Percentiles rank a stretch among this genome's conserved stretches.
Evolutionary conservation across 2,329 filamentous ascomycete genomes (phyloP).

Genomic region (Daldinia eschscholtzii): DNA sequence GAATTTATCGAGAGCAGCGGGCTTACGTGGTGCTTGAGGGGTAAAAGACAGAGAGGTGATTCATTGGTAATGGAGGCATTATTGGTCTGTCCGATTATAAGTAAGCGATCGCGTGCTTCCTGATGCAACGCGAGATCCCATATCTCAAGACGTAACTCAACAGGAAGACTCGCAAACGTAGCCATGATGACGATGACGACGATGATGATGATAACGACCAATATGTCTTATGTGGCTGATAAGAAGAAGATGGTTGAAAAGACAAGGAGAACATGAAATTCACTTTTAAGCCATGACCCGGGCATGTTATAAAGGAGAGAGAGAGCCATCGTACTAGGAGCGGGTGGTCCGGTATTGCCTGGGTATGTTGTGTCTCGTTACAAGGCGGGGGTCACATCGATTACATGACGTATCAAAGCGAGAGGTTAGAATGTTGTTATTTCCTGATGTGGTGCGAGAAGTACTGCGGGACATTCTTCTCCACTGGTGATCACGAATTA

Average conservation of each 20-base stretch:
- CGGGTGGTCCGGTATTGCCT: neutral
- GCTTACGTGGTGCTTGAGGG: conserved; percentile 23
- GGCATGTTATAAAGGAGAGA: neutral
- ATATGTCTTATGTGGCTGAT: neutral
- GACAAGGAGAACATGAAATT: neutral
- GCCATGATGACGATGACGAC: conserved; percentile 5
- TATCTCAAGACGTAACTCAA: conserved; percentile 22
- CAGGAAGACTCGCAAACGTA: conserved; percentile 18
- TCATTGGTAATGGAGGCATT: neutral
- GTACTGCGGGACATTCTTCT: neutral
- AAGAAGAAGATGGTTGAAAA: neutral
- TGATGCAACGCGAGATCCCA: conserved; percentile 27
- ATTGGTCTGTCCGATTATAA: conserved; percentile 5
- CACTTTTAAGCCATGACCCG: neutral
- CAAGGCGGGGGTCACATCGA: conserved; percentile 9
- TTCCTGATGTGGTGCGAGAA: neutral
- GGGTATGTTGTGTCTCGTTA: conserved; percentile 6
- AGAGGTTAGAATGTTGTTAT: conserved; percentile 5
- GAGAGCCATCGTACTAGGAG: neutral
- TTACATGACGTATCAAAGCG: conserved; percentile 7
- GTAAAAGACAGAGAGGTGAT: neutral
- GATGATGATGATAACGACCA: too few species aligned
- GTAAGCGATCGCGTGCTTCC: conserved; percentile 20
- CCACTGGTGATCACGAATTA: conserved; percentile 7
- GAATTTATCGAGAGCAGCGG: conserved; percentile 24